These are phyloP conservation scores for Fusarium sp. DNA, from an alignment of 2,329 filamentous ascomycete species.

Conservation along the genomic window DNA sequence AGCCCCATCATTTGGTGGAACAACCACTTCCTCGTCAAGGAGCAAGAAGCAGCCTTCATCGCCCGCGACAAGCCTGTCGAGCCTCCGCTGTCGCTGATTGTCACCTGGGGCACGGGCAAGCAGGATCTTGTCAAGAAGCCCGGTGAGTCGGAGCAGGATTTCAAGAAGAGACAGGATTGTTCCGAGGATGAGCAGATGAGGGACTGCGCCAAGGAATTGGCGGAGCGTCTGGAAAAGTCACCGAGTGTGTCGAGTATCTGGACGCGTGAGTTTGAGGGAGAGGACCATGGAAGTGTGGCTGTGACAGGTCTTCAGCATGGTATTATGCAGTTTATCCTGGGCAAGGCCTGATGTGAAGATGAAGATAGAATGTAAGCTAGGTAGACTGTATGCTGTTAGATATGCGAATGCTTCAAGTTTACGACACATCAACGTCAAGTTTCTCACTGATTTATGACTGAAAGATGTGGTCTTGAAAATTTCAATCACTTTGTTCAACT, in stretches of 20 bases:
- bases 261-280: constrained; percentile 39
- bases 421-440: background rate
- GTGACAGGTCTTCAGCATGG: constrained; percentile 37
- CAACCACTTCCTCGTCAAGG: constrained; percentile 50
- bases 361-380: background rate
- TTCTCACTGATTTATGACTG: background rate
- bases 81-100: constrained; percentile 46
- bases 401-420: background rate
- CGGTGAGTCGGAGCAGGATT: constrained; percentile 45
- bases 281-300: constrained; percentile 41
- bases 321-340: constrained; percentile 35
- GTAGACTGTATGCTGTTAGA: background rate
- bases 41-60: constrained; percentile 45
- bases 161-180: constrained; percentile 39
- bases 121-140: constrained; percentile 42
- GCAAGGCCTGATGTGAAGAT: constrained; percentile 4
- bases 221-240: constrained; percentile 26
- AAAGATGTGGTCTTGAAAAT: background rate
- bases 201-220: constrained; percentile 28
- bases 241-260: constrained; percentile 32
- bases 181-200: constrained; percentile 41
- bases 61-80: constrained; percentile 7
- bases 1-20: constrained; percentile 62
- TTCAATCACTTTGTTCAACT: no score
- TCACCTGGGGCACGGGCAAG: constrained; percentile 47